Conservation (phyloP, 2,329 filamentous ascomycete species). For the Epichloe glyceriae region DNA sequence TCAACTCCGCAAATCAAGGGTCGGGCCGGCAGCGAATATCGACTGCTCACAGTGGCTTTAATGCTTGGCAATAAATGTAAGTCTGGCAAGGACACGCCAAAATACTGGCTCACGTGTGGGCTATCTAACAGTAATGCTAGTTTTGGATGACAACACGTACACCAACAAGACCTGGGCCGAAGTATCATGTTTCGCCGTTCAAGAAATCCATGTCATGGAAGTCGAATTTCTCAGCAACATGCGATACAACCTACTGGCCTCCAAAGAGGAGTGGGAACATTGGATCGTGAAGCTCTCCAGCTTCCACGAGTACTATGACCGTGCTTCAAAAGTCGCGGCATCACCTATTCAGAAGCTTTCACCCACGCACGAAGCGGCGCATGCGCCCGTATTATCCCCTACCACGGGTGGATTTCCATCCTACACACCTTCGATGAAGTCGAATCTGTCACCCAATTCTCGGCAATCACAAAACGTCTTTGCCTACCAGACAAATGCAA, state of each 20-base stretch:
- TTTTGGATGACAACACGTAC: slow-evolving; percentile 96
- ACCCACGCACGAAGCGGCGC: slow-evolving; percentile 24
- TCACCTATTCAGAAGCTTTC: slow-evolving; percentile 30
- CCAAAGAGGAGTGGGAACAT: slow-evolving; percentile 70
- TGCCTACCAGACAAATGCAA: slow-evolving; percentile 23
- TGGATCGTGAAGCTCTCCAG: slow-evolving; percentile 77
- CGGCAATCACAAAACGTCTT: slow-evolving; percentile 26
- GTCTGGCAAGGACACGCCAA: slow-evolving; percentile 15
- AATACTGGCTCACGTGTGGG: neutral
- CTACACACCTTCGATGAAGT: slow-evolving; percentile 20
- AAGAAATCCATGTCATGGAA: slow-evolving; percentile 98
- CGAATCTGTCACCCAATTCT: slow-evolving; percentile 28
- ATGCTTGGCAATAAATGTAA: slow-evolving; percentile 97
- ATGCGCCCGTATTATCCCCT: slow-evolving; percentile 38
- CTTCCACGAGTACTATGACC: slow-evolving; percentile 73
- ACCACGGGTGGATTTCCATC: slow-evolving; percentile 24
- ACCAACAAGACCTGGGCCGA: slow-evolving; percentile 99
- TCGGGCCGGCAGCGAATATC: slow-evolving; percentile 84
- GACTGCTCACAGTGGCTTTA: slow-evolving; percentile 81
- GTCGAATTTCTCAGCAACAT: slow-evolving; percentile 99
- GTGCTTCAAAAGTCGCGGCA: slow-evolving; percentile 38
- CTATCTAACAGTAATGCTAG: slow-evolving; percentile 25
- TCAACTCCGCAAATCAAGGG: slow-evolving; percentile 82
- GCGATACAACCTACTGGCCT: slow-evolving; percentile 83
- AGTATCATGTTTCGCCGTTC: slow-evolving; percentile 84